A percentile compares a stretch with the other conserved stretches of the same genome.
phyloP scores from a whole-genome alignment of 345 rosid species.

The Syzygium grande region DNA sequence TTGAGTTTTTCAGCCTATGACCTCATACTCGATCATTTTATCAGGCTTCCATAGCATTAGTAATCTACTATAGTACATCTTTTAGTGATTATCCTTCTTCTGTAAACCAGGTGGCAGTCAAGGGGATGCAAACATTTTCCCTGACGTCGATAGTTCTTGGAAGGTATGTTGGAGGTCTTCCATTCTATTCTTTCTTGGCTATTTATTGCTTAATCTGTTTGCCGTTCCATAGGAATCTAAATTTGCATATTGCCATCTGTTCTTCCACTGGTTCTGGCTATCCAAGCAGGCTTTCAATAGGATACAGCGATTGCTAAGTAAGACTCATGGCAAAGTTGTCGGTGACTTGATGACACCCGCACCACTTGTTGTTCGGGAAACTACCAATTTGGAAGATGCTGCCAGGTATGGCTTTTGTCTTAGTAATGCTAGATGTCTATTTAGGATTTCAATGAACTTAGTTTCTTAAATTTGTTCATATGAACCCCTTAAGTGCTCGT shows the following conservation, averaged over 20 bases:
- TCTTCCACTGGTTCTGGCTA: neutral
- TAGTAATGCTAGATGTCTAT: neutral
- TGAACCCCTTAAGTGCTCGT: neutral
- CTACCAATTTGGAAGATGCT: slow-evolving; percentile 81
- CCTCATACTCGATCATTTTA: neutral
- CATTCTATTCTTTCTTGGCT: neutral
- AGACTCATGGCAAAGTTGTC: slow-evolving; percentile 76
- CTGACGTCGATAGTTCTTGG: slow-evolving; percentile 83
- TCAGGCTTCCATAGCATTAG: neutral
- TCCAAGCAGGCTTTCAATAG: slow-evolving; percentile 66
- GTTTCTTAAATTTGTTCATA: neutral
- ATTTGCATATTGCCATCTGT: neutral
- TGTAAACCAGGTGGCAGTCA: slow-evolving; percentile 54
- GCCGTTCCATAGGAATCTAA: neutral
- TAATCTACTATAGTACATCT: neutral
- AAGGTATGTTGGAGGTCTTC: slow-evolving; percentile 38
- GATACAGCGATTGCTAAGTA: slow-evolving; percentile 65
- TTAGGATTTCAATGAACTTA: neutral
- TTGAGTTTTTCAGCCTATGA: neutral
- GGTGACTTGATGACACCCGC: slow-evolving; percentile 95
- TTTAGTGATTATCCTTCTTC: neutral
- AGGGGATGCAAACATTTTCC: slow-evolving; percentile 57
- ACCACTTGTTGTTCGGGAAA: slow-evolving; percentile 70
- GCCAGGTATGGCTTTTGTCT: slow-evolving; percentile 41
- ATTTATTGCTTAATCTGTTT: neutral